A percentile compares a stretch with the other conserved stretches of the same genome.
Evolutionary conservation across 495 filamentous ascomycete species (phyloP).

Genomic region (Penicillium silybi): DNA sequence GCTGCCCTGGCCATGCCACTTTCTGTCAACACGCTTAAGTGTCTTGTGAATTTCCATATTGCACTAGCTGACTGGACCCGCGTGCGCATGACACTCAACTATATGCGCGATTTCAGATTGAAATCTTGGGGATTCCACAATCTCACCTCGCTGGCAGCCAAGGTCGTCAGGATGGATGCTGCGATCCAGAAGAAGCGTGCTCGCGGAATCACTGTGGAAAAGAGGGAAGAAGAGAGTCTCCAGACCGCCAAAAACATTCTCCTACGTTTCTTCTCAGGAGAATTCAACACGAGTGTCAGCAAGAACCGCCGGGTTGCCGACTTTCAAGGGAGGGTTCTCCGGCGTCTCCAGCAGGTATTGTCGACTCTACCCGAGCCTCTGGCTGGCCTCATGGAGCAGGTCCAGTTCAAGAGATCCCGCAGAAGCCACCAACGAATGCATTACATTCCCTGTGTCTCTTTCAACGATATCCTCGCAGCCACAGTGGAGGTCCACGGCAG

Average conservation of each 20-base stretch:
- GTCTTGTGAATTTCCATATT: conserved; percentile 50
- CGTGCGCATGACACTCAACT: conserved; percentile 40
- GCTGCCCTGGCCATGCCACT: conserved; percentile 34
- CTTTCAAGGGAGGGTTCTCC: conserved; percentile 30
- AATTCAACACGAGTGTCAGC: conserved; percentile 26
- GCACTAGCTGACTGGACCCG: conserved; percentile 43
- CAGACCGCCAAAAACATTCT: conserved; percentile 30
- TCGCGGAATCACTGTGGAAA: conserved; percentile 1
- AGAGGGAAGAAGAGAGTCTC: conserved; percentile 11
- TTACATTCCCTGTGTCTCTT: conserved; percentile 35
- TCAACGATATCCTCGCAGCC: conserved; percentile 46
- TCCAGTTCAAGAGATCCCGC: conserved; percentile 3
- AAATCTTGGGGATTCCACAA: conserved; percentile 50
- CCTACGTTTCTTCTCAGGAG: conserved; percentile 27
- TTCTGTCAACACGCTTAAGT: conserved; percentile 42
- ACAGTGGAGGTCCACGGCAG: conserved; percentile 47
- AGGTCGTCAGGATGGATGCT: conserved; percentile 38
- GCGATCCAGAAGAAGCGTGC: conserved; percentile 9
- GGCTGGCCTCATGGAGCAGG: conserved; percentile 14
- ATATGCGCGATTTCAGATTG: conserved; percentile 33
- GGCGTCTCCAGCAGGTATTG: conserved; percentile 24
- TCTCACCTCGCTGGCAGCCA: conserved; percentile 37
- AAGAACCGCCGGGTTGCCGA: conserved; percentile 8
- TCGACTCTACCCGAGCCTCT: conserved; percentile 26
- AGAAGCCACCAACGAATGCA: conserved; percentile 15